phyloP scores from a whole-genome alignment of 1,284 basidiomycete genomes.

The Coniferiporia sulphurascens region DNA sequence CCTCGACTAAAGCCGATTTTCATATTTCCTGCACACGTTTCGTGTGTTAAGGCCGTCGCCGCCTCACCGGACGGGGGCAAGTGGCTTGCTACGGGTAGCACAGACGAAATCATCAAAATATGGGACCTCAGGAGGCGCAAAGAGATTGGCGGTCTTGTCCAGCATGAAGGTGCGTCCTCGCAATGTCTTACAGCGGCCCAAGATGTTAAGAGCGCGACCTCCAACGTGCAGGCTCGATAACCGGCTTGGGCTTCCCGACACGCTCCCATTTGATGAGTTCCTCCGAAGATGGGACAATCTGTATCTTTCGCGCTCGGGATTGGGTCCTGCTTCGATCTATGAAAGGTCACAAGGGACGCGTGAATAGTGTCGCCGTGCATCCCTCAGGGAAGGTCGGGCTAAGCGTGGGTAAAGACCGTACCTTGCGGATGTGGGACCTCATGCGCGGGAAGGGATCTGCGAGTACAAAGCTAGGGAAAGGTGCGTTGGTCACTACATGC shows the following conservation, averaged over 20 bases:
- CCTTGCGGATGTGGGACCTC: constrained; percentile 96
- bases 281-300: constrained; percentile 86
- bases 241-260: constrained; percentile 83
- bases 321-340: constrained; percentile 87
- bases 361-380: constrained; percentile 89
- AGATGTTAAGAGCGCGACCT: constrained; percentile 18
- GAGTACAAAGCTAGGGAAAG: constrained; percentile 83
- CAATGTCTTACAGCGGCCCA: no score
- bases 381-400: constrained; percentile 89
- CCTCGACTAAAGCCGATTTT: constrained; percentile 78
- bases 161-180: constrained; percentile 74
- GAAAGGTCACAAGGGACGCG: constrained; percentile 89
- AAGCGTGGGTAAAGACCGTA: constrained; percentile 87
- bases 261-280: constrained; percentile 86
- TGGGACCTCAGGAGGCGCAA: constrained; percentile 91
- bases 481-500: constrained; percentile 35
- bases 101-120: constrained; percentile 95
- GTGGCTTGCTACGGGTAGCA: constrained; percentile 92
- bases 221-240: constrained; percentile 77
- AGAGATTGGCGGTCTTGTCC: constrained; percentile 90
- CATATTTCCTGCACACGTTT: constrained; percentile 95
- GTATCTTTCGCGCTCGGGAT: constrained; percentile 87
- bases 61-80: constrained; percentile 84
- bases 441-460: constrained; percentile 91
- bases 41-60: constrained; percentile 86